Percentiles rank a stretch among this genome's conserved stretches.
These are phyloP conservation scores for Rhizoctonia solani DNA, from an alignment of 1,284 basidiomycete species.

Conservation along the genomic window DNA sequence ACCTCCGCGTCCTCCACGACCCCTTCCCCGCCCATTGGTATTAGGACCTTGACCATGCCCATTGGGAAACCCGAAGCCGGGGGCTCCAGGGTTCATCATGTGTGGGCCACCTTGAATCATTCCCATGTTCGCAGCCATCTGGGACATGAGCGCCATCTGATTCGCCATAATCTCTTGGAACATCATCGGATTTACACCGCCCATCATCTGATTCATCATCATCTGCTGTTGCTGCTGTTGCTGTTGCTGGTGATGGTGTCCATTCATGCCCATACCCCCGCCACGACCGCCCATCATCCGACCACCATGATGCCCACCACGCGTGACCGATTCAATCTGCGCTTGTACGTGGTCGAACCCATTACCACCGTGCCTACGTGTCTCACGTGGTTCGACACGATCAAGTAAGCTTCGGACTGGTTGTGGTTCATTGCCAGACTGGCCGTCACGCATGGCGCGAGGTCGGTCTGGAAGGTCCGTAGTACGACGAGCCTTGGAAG, in stretches of 20 bases:
- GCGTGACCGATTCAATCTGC: constrained; percentile 74
- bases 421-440: constrained; percentile 47
- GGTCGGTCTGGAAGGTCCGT: constrained; percentile 74
- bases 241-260: constrained; percentile 47
- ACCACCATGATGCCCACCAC: constrained; percentile 31
- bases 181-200: constrained; percentile 64
- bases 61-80: constrained; percentile 54
- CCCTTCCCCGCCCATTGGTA: constrained; percentile 41
- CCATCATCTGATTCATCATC: constrained; percentile 57
- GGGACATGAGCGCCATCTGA: constrained; percentile 83
- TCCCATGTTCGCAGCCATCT: constrained; percentile 75
- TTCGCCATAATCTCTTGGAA: constrained; percentile 84
- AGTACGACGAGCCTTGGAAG: constrained; percentile 62
- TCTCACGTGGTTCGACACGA: constrained; percentile 57
- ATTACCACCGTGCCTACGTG: constrained; percentile 23
- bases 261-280: constrained; percentile 35
- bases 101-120: constrained; percentile 62
- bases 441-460: constrained; percentile 72
- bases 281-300: constrained; percentile 14
- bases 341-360: constrained; percentile 61
- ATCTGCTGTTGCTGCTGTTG: constrained; percentile 54
- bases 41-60: constrained; percentile 46
- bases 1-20: constrained; percentile 36
- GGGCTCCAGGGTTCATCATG: constrained; percentile 50
- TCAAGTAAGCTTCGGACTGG: constrained; percentile 63